Evolutionary conservation across 768 basidiomycete species (phyloP).

Genomic region (Podaxis mareebaensis): DNA sequence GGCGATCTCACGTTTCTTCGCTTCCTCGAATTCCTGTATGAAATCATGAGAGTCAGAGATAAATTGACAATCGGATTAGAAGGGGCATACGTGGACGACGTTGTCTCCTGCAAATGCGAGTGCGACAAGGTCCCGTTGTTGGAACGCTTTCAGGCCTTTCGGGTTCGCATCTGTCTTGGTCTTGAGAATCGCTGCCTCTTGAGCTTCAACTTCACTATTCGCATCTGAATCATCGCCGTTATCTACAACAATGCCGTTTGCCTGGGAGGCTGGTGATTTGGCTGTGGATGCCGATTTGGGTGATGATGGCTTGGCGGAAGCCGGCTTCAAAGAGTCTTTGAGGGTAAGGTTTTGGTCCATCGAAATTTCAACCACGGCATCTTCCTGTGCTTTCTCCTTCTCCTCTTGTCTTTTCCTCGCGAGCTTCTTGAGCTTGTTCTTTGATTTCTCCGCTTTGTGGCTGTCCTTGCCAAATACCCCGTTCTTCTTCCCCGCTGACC

Average conservation of each 20-base stretch:
- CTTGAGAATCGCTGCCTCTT: constrained; percentile 45
- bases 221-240: constrained; percentile 51
- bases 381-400: constrained; percentile 62
- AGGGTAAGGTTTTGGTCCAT: constrained; percentile 49
- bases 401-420: constrained; percentile 56
- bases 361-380: constrained; percentile 80
- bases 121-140: constrained; percentile 91
- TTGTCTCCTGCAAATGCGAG: constrained; percentile 97
- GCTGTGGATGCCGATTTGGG: constrained; percentile 28
- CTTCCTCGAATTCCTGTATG: constrained; percentile 78
- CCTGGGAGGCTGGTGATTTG: constrained; percentile 34
- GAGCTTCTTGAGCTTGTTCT: constrained; percentile 73
- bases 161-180: constrained; percentile 40
- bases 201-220: constrained; percentile 71
- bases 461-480: constrained; percentile 74
- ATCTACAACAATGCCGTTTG: constrained; percentile 53
- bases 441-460: constrained; percentile 59
- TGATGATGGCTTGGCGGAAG: neutral
- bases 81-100: constrained; percentile 73
- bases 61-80: neutral
- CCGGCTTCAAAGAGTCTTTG: constrained; percentile 24
- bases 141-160: constrained; percentile 66
- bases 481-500: constrained; percentile 69
- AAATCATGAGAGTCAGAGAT: neutral
- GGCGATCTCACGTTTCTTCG: constrained; percentile 80